Evolutionary conservation across 306 rosid genomes (phyloP).

Genomic region (Hippophae rhamnoides): DNA sequence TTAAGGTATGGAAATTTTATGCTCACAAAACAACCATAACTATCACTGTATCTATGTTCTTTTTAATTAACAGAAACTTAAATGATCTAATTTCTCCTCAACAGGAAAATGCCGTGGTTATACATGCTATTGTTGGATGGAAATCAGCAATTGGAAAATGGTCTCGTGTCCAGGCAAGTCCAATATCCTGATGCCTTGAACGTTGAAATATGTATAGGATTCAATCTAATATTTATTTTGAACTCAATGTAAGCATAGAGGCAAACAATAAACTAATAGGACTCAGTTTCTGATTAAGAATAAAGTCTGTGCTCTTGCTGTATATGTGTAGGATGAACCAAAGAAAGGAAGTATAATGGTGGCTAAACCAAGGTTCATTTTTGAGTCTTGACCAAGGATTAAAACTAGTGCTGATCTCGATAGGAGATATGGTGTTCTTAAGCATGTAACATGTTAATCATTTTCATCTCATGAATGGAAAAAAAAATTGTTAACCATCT

Average conservation of each 20-base stretch:
- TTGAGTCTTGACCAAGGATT: too few relatives aligned
- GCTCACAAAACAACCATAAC: conserved; percentile 2
- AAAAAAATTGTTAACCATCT: too few relatives aligned
- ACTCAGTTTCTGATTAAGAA: background rate
- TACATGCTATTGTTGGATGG: conserved; percentile 94
- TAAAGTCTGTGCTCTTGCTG: background rate
- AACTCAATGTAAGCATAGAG: too few relatives aligned
- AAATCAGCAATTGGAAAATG: conserved; percentile 83
- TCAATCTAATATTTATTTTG: too few relatives aligned
- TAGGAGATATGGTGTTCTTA: too few relatives aligned
- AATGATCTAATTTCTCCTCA: background rate
- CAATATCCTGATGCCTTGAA: background rate
- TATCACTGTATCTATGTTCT: background rate
- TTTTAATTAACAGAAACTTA: background rate
- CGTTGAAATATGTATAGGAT: too few relatives aligned
- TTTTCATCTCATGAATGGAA: too few relatives aligned
- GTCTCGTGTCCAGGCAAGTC: conserved; percentile 88
- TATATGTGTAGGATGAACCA: background rate
- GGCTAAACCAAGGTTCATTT: too few relatives aligned
- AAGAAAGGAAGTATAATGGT: too few relatives aligned
- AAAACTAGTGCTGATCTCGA: too few relatives aligned
- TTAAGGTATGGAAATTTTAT: conserved; percentile 42
- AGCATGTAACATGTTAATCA: too few relatives aligned
- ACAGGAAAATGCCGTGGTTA: conserved; percentile 85
- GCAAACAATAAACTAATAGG: background rate